Evolutionary conservation across 169 alveolate species (phyloP), one percentile per base, ranked within the genome.

Genomic region (Theileria sp.): DNA sequence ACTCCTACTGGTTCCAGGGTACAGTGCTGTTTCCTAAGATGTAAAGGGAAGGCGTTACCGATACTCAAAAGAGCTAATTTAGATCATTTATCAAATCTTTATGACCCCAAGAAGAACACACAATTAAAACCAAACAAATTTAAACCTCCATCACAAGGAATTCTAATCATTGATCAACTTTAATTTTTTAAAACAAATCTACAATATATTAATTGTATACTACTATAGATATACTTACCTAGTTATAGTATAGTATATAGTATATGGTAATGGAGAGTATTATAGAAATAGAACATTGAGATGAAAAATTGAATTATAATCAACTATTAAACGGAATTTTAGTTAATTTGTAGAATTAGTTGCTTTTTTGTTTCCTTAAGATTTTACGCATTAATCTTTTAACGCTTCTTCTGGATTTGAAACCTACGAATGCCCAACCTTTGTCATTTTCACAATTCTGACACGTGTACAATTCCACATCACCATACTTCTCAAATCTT

Each of bases 401-500:
- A 75, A 86, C 87, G 60, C 92, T 75, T 77, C 87, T 78, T 51
- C 88, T 25, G 34, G 32, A 62, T 38, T 88, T 85, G 86, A 81
- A 91, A 34, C 93, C 95, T 56, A 91, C 92, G 79, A 88, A 87
- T 0, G 95, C 95, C 95, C 95, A 91, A 65, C 95, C 93, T 30
- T 72, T 78, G 82, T 91, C 86, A 60, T 81, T 62, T 54, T 49
- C 58, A 79, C 92, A 73, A 51, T 88, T 84, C 72, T 88, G 92
- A 62, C 85, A 91, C 7, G 85, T 75, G 80, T 91, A 91, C 17
- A 91, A 89, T 75, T 91, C 92, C 51, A 91, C 70, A 68, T 86
- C 88, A 19, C 95, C 95, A 62, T 73, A 86, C 65, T 81, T 61
- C 68, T 87, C 86, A 38, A 87, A 64, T 61, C 87, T 71, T 36